A percentile compares a stretch with the other conserved stretches of the same genome.
phyloP scores from a whole-genome alignment of 139 green algal species.

The Haematococcus sp. region DNA sequence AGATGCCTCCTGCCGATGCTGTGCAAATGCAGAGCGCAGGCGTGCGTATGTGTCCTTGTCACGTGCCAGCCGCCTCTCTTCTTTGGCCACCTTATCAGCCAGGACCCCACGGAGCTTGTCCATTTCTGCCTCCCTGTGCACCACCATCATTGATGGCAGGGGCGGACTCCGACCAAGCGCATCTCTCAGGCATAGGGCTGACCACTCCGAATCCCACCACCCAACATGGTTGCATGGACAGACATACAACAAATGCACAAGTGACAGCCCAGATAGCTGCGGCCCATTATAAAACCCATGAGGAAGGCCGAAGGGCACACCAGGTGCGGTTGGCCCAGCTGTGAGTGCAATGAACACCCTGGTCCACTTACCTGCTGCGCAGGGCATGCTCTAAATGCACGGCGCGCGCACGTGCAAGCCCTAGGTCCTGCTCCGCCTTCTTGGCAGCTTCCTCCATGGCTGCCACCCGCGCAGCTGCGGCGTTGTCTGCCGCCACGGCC shows the following conservation, averaged over 20 bases:
- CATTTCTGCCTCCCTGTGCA: conserved; percentile 34
- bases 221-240: too few species aligned
- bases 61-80: conserved; percentile 55
- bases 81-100: conserved; percentile 42
- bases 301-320: too few species aligned
- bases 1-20: conserved; percentile 5
- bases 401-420: neutral
- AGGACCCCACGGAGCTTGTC: conserved; percentile 50
- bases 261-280: too few species aligned
- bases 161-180: too few species aligned
- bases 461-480: neutral
- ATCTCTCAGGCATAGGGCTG: too few species aligned
- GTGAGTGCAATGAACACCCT: too few species aligned
- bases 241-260: too few species aligned
- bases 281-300: too few species aligned
- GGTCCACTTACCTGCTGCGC: neutral
- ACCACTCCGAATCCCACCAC: too few species aligned
- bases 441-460: neutral
- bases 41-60: conserved; percentile 47
- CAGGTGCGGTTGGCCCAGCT: too few species aligned
- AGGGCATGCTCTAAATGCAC: conserved; percentile 16
- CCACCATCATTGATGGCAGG: too few species aligned
- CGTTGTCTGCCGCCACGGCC: too few species aligned
- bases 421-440: neutral
- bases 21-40: conserved; percentile 7